These are phyloP conservation scores for Zangia roseola DNA, from an alignment of 768 basidiomycete species.

Conservation along the genomic window DNA sequence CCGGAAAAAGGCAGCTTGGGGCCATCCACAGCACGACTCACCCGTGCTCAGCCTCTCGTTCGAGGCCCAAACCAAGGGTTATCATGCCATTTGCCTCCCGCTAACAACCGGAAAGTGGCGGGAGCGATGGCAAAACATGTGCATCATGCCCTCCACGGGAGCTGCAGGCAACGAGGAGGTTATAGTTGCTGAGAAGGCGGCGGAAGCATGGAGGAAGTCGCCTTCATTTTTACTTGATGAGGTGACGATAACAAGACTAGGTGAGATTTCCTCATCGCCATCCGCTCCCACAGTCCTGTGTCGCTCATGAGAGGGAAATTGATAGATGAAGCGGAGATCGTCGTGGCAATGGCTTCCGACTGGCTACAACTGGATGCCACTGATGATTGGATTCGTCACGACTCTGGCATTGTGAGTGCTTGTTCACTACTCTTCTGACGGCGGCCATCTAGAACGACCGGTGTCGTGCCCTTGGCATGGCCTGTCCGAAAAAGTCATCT, in stretches of 20 bases:
- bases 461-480: constrained; percentile 14
- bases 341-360: constrained; percentile 80
- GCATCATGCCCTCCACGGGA: constrained; percentile 57
- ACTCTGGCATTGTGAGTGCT: constrained; percentile 84
- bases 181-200: constrained; percentile 53
- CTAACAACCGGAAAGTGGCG: constrained; percentile 89
- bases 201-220: constrained; percentile 85
- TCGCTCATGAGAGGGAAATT: constrained; percentile 12
- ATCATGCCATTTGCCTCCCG: constrained; percentile 76
- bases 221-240: constrained; percentile 81
- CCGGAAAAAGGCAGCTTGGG: constrained; percentile 24
- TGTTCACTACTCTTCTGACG: constrained; percentile 6
- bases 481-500: constrained; percentile 10
- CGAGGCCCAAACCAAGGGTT: constrained; percentile 62
- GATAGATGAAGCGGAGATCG: constrained; percentile 70
- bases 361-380: constrained; percentile 94
- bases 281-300: constrained; percentile 14
- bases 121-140: constrained; percentile 86
- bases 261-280: constrained; percentile 30
- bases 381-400: constrained; percentile 93
- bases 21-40: constrained; percentile 35
- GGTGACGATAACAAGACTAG: constrained; percentile 86
- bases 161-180: constrained; percentile 37
- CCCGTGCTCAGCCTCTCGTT: constrained; percentile 51
- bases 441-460: constrained; percentile 3